Evolutionary conservation across 352 stramenopile genomes (phyloP).

Genomic region (Aphanomyces stellatus): DNA sequence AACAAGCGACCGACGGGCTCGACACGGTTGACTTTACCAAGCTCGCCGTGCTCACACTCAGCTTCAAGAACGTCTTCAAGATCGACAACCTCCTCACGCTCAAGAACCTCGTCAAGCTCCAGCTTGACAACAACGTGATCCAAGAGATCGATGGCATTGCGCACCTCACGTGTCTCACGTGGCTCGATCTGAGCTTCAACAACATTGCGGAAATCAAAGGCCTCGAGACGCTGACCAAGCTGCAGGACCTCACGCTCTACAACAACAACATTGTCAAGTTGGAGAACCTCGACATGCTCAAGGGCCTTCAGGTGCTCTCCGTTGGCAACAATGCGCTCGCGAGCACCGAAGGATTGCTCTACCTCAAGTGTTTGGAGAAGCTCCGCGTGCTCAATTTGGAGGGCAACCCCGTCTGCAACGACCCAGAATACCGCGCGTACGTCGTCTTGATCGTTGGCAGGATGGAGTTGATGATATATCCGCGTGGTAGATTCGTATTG

Average conservation of each 20-base stretch:
- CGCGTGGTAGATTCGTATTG: constrained; percentile 81
- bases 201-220: constrained; percentile 88
- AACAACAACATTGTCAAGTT: constrained; percentile 91
- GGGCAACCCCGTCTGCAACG: constrained; percentile 88
- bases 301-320: constrained; percentile 85
- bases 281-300: constrained; percentile 85
- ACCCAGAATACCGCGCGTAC: constrained; percentile 84
- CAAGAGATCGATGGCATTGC: constrained; percentile 82
- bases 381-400: constrained; percentile 87
- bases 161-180: constrained; percentile 82
- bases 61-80: constrained; percentile 90
- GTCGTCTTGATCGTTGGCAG: background rate
- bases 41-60: constrained; percentile 74
- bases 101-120: constrained; percentile 81
- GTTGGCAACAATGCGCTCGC: constrained; percentile 88
- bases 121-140: constrained; percentile 94
- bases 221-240: constrained; percentile 81
- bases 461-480: background rate
- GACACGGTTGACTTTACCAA: constrained; percentile 55
- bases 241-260: constrained; percentile 90
- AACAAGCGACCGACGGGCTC: constrained; percentile 34
- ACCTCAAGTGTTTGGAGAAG: constrained; percentile 78
- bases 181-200: constrained; percentile 94
- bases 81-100: constrained; percentile 93
- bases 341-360: constrained; percentile 58